Evolutionary conservation across 2,329 filamentous ascomycete species (phyloP).

Genomic region (Ambrosiella beaveri): DNA sequence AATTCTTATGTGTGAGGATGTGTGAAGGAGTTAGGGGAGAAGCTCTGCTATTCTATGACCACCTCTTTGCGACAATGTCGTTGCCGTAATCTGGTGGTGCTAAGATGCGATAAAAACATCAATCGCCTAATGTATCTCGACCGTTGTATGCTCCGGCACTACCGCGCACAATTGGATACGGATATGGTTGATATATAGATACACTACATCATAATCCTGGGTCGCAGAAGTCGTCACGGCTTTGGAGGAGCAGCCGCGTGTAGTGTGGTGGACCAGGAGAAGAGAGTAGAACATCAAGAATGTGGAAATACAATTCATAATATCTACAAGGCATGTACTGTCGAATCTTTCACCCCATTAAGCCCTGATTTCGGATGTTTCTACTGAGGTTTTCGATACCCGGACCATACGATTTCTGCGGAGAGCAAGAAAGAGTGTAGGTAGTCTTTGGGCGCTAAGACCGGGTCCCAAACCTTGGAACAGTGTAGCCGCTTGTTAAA

Average conservation of each 20-base stretch:
- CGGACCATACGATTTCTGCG: no score
- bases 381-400: no score
- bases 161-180: background rate
- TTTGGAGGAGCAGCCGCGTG: background rate
- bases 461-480: background rate
- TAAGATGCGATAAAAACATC: background rate
- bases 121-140: background rate
- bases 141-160: background rate
- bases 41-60: background rate
- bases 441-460: background rate
- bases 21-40: background rate
- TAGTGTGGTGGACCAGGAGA: no score
- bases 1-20: background rate
- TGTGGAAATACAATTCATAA: no score
- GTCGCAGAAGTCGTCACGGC: background rate
- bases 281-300: no score
- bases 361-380: no score
- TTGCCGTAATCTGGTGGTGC: background rate
- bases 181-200: no score
- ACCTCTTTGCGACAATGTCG: background rate
- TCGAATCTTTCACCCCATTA: no score
- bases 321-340: background rate
- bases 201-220: background rate
- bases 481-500: background rate
- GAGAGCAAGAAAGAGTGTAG: background rate